A percentile compares a stretch with the other conserved stretches of the same genome.
Evolutionary conservation across 139 green algal genomes (phyloP).

Genomic region (Zygnema circumcarinatum): DNA sequence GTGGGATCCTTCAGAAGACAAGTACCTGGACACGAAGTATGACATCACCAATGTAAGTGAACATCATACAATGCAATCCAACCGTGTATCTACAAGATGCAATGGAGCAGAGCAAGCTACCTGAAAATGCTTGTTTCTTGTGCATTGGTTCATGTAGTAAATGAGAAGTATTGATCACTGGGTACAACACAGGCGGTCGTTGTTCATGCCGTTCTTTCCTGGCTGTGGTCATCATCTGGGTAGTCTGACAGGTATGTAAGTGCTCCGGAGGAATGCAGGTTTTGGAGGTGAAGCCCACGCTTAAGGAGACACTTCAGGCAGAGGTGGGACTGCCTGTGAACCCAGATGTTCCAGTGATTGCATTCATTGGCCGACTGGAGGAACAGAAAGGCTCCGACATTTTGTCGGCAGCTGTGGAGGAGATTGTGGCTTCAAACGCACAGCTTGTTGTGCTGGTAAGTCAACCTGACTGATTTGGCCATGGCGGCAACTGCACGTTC

Average conservation of each 20-base stretch:
- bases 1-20: constrained; percentile 93
- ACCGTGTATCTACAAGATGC: too few species aligned
- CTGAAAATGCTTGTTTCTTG: too few species aligned
- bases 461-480: too few species aligned
- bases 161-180: too few species aligned
- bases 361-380: constrained; percentile 71
- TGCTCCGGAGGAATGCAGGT: too few species aligned
- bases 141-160: too few species aligned
- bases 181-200: too few species aligned
- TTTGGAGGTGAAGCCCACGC: constrained; percentile 45
- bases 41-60: constrained; percentile 73
- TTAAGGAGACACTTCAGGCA: constrained; percentile 63
- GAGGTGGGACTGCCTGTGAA: constrained; percentile 91
- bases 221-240: too few species aligned
- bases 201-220: too few species aligned
- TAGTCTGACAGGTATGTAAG: too few species aligned
- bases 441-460: constrained; percentile 58
- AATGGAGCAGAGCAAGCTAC: too few species aligned
- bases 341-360: constrained; percentile 71
- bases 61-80: neutral
- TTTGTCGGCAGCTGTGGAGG: constrained; percentile 83
- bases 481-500: neutral
- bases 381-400: constrained; percentile 98
- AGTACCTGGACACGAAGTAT: constrained; percentile 94
- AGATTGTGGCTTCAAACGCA: constrained; percentile 71